Conservation (phyloP, 2,329 filamentous ascomycete genomes). For the Cladophialophora yegresii region DNA sequence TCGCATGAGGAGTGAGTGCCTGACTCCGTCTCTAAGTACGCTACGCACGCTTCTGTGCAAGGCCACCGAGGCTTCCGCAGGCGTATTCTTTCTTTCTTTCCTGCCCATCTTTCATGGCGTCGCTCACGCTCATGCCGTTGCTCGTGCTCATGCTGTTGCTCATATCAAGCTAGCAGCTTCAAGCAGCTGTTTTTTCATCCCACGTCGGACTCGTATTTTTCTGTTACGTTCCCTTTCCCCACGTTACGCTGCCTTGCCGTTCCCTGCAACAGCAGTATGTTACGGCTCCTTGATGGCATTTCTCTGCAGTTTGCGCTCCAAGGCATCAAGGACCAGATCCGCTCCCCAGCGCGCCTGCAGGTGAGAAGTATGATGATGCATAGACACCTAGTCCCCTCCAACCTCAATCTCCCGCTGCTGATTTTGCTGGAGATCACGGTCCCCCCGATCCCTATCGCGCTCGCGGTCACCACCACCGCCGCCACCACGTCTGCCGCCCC, state of each 20-base stretch:
- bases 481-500: slow-evolving; percentile 33
- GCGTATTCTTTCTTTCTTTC: neutral
- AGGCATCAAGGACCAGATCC: neutral
- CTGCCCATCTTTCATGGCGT: neutral
- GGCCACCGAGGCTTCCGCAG: neutral
- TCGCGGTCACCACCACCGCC: slow-evolving; percentile 36
- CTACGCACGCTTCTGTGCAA: neutral
- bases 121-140: neutral
- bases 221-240: neutral
- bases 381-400: slow-evolving; percentile 38
- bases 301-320: neutral
- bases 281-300: neutral
- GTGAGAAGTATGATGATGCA: neutral
- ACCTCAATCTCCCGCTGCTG: slow-evolving; percentile 43
- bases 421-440: slow-evolving; percentile 33
- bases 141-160: neutral
- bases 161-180: neutral
- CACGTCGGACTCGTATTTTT: neutral
- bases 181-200: neutral
- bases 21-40: neutral
- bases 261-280: neutral
- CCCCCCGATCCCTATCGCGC: slow-evolving; percentile 30
- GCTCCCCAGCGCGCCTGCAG: neutral
- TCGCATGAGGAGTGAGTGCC: neutral
- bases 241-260: no score